Base-by-base conservation (phyloP, 306 rosid genomes). In the Calophaca sinica region DNA sequence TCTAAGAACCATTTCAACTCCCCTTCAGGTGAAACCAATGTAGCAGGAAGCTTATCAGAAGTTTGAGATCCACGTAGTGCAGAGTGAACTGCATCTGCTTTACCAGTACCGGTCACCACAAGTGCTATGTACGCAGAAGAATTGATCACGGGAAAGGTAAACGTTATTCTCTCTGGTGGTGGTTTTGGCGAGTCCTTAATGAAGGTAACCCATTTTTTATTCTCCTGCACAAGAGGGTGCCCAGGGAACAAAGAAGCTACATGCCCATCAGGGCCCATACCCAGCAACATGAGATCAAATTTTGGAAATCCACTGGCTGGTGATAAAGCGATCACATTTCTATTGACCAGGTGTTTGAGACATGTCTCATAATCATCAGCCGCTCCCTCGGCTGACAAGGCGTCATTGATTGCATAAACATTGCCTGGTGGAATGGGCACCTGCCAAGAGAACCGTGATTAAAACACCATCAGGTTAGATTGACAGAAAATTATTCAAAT, bases 191-290 rank as follows among this genome's bases (percentile, higher is more conserved):
- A 94, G 82, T 94, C 96, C 81, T 68, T 84, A 14, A 94, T 84
- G 85, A 65, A 88, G 77, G 93, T 70, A 42, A 94, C 97, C 99
- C 99, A 94, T 77, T 78, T 92, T 70, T 89, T 68, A 64, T 86
- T 85, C 84, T 94, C 99, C 9, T 81, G 63, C 70, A 84, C 66
- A 60, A 92, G 99, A 70, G 89, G 89, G 84, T 94, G 97, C 28
- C 96, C 96, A 0, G 99, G 99, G 86, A 94, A 94, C 49, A 94
- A 81, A 71, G 99, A 94, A 78, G 99, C 99, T 46, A 92, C 86
- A 15, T 94, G 99, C 35, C 99, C 97, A 73, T 94, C 99, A 51
- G 99, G 99, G 44, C 99, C 99, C 99, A 94, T 94, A 10, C 99
- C 99, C 28, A 94, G 82, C 68, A 94, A 96, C 89, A 85, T 85